These are phyloP conservation scores for Xerocomellus amylosporus DNA, from an alignment of 768 basidiomycete genomes.

Conservation along the genomic window DNA sequence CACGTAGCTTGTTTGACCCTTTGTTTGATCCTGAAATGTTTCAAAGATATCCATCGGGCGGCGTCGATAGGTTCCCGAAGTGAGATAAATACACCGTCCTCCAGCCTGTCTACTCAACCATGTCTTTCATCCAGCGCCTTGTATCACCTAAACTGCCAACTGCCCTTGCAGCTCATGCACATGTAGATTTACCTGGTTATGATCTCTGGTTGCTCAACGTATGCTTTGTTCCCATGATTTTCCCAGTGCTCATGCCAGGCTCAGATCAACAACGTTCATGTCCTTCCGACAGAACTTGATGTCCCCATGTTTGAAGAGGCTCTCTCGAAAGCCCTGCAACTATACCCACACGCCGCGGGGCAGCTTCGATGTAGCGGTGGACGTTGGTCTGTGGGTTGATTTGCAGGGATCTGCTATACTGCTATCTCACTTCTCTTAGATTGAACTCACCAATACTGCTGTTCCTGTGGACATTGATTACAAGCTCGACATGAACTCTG, in stretches of 20 bases:
- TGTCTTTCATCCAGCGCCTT: slow-evolving; percentile 15
- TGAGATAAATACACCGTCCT: not conserved
- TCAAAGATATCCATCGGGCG: not conserved
- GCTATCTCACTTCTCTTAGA: slow-evolving; percentile 11
- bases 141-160: slow-evolving; percentile 21
- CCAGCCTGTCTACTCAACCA: not conserved
- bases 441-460: slow-evolving; percentile 22
- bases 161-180: slow-evolving; percentile 1
- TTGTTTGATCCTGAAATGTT: not conserved
- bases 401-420: not conserved
- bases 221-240: not conserved
- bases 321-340: slow-evolving; percentile 20
- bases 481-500: not conserved
- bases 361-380: slow-evolving; percentile 12
- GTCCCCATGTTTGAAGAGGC: slow-evolving; percentile 22
- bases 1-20: no score
- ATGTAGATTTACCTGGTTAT: slow-evolving; percentile 22
- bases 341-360: slow-evolving; percentile 28
- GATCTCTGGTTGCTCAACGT: slow-evolving; percentile 22
- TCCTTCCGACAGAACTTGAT: slow-evolving; percentile 15
- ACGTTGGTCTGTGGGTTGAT: slow-evolving; percentile 21
- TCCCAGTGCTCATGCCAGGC: not conserved
- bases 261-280: slow-evolving; percentile 19
- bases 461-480: slow-evolving; percentile 17
- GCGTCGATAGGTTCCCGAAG: not conserved